These are phyloP conservation scores for Syncephalastrum contaminatum DNA, from an alignment of 371 early-diverging fungal genomes.

Conservation along the genomic window DNA sequence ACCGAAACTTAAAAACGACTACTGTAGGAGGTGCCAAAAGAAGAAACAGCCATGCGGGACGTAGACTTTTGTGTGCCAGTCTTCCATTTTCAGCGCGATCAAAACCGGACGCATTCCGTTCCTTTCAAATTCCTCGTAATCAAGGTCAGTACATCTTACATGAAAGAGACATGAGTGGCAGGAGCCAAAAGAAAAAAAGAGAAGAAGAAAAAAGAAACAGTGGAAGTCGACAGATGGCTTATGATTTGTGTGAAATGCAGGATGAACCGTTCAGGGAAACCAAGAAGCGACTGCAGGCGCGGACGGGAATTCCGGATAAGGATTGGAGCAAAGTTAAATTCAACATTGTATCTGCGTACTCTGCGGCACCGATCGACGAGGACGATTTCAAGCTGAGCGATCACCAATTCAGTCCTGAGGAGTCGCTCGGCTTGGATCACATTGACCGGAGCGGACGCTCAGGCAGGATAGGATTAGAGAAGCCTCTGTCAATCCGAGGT, in stretches of 20 bases:
- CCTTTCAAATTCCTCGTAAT: conserved; percentile 76
- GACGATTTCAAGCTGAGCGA: conserved; percentile 57
- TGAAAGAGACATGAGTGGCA: not conserved
- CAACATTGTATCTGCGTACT: conserved; percentile 39
- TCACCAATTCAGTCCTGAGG: conserved; percentile 41
- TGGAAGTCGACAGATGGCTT: not conserved
- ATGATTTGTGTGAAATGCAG: conserved; percentile 18
- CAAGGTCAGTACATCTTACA: conserved; percentile 35
- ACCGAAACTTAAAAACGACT: not conserved
- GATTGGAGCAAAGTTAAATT: conserved; percentile 83
- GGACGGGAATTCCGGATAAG: conserved; percentile 82
- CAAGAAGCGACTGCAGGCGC: conserved; percentile 68
- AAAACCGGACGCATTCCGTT: conserved; percentile 68
- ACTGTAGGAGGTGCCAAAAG: not conserved
- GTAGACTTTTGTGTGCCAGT: conserved; percentile 39
- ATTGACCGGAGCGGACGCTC: conserved; percentile 56
- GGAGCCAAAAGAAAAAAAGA: too few relatives aligned
- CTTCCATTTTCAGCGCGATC: conserved; percentile 74
- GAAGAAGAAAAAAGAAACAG: too few relatives aligned
- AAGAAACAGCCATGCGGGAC: not conserved
- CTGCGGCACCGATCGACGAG: conserved; percentile 45
- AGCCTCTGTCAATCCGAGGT: conserved; percentile 54
- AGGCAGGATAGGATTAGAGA: conserved; percentile 43
- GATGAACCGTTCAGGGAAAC: conserved; percentile 70
- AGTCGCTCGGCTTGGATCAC: conserved; percentile 70